Conservation (phyloP, 306 rosid genomes). For the Malus domestica region DNA sequence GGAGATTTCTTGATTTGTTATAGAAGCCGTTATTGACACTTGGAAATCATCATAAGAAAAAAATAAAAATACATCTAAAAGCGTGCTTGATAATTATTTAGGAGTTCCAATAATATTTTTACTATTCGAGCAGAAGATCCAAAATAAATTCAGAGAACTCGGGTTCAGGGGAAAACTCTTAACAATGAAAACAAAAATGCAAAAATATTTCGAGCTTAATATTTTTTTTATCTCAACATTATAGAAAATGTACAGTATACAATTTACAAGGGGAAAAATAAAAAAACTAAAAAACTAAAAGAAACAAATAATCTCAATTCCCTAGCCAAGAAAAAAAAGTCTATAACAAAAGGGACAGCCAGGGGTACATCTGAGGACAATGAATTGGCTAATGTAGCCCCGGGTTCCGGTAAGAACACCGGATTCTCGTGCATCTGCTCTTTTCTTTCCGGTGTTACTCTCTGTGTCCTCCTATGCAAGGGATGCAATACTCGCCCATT, state of each 20-base stretch:
- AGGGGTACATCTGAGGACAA: not conserved
- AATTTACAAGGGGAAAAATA: not conserved
- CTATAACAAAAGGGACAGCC: not conserved
- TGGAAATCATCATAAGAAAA: no score
- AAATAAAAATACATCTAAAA: no score
- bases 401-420: not conserved
- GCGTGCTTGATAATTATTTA: no score
- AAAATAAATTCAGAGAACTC: not conserved
- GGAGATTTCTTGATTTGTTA: constrained; percentile 31
- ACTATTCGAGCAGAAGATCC: not conserved
- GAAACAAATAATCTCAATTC: not conserved
- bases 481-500: not conserved
- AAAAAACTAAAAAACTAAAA: not conserved
- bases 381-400: not conserved
- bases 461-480: not conserved
- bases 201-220: no score
- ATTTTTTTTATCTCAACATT: not conserved
- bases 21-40: no score
- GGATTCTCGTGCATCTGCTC: not conserved
- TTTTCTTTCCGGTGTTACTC: not conserved
- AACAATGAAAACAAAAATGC: not conserved
- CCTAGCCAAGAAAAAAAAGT: not conserved
- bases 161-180: not conserved
- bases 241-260: constrained; percentile 2
- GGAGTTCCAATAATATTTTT: no score